Base-by-base conservation (phyloP, 2,329 filamentous ascomycete genomes). In the Fusarium sp. region DNA sequence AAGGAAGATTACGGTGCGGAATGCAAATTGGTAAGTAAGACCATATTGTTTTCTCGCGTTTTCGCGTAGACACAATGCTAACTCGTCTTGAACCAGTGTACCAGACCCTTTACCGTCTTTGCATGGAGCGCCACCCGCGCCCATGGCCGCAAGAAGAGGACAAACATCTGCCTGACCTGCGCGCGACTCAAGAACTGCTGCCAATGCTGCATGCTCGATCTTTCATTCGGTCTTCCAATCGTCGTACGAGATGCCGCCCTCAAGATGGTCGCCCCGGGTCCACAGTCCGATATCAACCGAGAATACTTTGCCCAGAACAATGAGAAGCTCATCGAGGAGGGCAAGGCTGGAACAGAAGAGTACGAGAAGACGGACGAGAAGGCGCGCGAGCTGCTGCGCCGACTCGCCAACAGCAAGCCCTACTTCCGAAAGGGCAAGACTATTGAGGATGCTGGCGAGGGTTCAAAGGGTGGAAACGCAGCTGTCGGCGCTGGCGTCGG, bases 251-350 rank as follows among this genome's bases (percentile, higher is more conserved):
- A 99, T 86, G 97, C 97, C 4, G 97, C 97, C 6, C 88, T 99
- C 73, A 98, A 98, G 87, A 98, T 99, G 93, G 94, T 98, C 47
- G 95, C 96, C 1, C 95, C 97, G 0, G 97, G 97, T 0, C 97
- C 97, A 1, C 91, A 95, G 73, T 97, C 94, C 81, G 93, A 94
- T 65, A 94, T 99, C 83, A 99, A 99, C 85, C 88, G 97, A 77
- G 95, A 99, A 84, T 99, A 97, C 84, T 99, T 97, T 83, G 97
- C 97, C 16, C 97, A 99, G 82, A 97, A 98, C 81, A 95, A 98
- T 83, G 96, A 98, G 85, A 94, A 92, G 79, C 95, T 97, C 70
- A 95, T 99, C 59, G 95, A 98, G 80, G 95, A 98, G 77, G 97
- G 97, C 3, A 89, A 94, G 73, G 94, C 93, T 8, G 93, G 92